Base-by-base conservation (phyloP, 2,329 filamentous ascomycete genomes). In the Aureobasidium sp. region DNA sequence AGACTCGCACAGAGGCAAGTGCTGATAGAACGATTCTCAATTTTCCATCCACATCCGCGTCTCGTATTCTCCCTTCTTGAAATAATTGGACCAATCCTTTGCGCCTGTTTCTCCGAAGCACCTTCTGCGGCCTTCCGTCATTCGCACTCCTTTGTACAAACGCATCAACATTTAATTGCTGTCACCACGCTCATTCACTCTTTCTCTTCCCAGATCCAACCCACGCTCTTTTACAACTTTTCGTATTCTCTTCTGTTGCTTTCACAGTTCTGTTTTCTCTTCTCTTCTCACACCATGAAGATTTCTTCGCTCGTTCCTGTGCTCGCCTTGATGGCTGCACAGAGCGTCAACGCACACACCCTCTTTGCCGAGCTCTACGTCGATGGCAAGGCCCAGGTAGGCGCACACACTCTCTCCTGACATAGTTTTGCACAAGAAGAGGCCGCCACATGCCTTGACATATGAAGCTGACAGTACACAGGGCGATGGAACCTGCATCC, bases 401-500 rank as follows among this genome's bases (percentile, higher is more conserved):
- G 52, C 55, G 14, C 8, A 2, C 2, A 12, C 9, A 5, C 41
- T 20, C 9, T 34, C 31, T 34, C 9, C 17, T 9, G 17, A 41
- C 39, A 41, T 41, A 42, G 11, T 42, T 25, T 25, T 25, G 22
- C 22, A 25, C 22, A 25, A 25, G 22, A 3, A 11, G n/a, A 42
- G 8, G 22, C n/a, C n/a, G 22, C 12, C 14, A 42, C 41, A 22
- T 22, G n/a, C 39, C 22, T 25, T 25, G 22, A 25, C 22, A 25
- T 25, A 25, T 25, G 15, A 41, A 15, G 6, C 48, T 55, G 8
- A 37, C 25, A 14, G 17, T 15, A 52, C 31, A 12, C 62, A 90
- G 73, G 88, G 88, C 64, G 85, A 89, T 69, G 88, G 84, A 34
- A 87, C 85, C 29, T 90, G 87, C 68, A 81, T 91, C 56, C 85